Base-by-base conservation (phyloP, 148 eudicot species). In the Chenopodium suecicum region DNA sequence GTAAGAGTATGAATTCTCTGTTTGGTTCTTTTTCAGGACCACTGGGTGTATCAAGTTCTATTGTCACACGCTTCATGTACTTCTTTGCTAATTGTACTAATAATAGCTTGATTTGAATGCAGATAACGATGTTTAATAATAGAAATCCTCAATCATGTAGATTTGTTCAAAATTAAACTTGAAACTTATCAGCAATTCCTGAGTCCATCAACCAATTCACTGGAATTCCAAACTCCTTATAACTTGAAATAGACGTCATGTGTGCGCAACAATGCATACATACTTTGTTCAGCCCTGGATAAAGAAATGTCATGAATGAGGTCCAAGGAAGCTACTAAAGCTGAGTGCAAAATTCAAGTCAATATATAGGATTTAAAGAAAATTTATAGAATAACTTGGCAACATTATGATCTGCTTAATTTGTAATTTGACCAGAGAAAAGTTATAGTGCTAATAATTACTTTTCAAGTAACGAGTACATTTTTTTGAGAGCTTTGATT, bases 381-480 rank as follows among this genome's bases (percentile, higher is more conserved):
- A 0, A 65, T 23, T 29, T 37, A 47, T 4, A 19, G 32, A 65
- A 17, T 5, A 56, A 71, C 10, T 56, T 8, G 9, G 37, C 34
- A 68, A 66, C 44, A 25, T 31, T 27, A 50, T 75, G 16, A 16
- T 70, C 31, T 52, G 20, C n/a, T 54, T 52, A 7, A 19, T 47
- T 72, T 2, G 41, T 64, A 67, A 23, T 46, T 73, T 66, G 32
- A 73, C 7, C 37, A 22, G 32, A 73, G 4, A 60, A 17, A 3
- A 56, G 23, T 19, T 64, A 71, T 37, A 54, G 72, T 72, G n/a
- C 65, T 74, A n/a, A 22, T 23, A 82, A 95, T 76, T 89, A 96
- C 99, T 94, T 96, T 87, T 96, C 99, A 58, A 96, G 99, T 90
- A 96, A 79, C 34, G 88, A 89, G 91, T 96, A 96, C 99, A 96